Percentiles rank a stretch among this genome's conserved stretches.
Evolutionary conservation across 257 asterid species (phyloP).

Genomic region (Cruciata laevipes): DNA sequence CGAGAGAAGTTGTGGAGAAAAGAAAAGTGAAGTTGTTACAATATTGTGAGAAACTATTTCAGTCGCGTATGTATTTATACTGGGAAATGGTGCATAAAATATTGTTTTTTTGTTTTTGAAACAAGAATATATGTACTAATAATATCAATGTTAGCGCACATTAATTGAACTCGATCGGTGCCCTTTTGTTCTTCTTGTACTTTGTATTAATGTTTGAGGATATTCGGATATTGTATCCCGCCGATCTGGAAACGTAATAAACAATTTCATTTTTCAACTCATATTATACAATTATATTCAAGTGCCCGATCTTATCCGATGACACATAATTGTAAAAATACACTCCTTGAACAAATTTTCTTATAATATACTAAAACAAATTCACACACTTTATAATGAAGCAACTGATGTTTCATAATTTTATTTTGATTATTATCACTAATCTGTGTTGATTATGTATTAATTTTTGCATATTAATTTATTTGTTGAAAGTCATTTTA

Average conservation of each 20-base stretch:
- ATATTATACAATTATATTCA: neutral
- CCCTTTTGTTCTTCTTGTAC: neutral
- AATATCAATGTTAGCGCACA: neutral
- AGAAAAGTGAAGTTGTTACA: constrained; percentile 5
- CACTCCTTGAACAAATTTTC: too few species aligned
- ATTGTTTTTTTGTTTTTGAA: neutral
- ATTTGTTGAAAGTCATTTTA: too few species aligned
- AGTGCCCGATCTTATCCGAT: neutral
- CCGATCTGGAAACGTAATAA: neutral
- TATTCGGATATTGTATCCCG: neutral
- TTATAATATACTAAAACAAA: too few species aligned
- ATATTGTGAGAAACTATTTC: constrained; percentile 6
- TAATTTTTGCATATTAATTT: too few species aligned
- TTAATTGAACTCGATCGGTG: neutral
- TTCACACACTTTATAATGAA: too few species aligned
- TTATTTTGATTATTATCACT: too few species aligned
- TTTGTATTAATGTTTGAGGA: neutral
- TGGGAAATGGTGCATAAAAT: neutral
- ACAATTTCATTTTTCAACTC: neutral
- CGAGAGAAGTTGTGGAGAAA: constrained; percentile 7
- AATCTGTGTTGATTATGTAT: too few species aligned
- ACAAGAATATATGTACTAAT: neutral
- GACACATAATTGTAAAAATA: too few species aligned
- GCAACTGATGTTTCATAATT: too few species aligned
- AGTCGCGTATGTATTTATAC: constrained; percentile 37